Evolutionary conservation across 192 early-diverging fungal genomes (phyloP).

Genomic region (Hyaloraphidium curvatum): DNA sequence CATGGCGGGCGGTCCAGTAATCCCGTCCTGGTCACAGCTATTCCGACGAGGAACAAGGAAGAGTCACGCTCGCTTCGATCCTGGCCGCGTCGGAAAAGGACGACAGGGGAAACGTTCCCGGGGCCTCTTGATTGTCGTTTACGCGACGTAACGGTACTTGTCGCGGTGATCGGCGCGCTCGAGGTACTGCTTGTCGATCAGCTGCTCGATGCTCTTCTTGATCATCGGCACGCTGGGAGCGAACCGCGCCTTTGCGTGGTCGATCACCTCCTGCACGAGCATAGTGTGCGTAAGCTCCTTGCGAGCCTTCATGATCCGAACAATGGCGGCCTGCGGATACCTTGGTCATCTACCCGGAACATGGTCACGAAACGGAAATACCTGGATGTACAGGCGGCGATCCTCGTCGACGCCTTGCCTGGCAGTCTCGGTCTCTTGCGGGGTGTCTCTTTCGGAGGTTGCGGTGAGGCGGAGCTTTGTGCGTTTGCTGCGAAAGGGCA

Average conservation of each 20-base stretch:
- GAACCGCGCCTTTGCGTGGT: conserved; percentile 47
- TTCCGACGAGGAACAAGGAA: no score
- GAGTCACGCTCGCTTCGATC: no score
- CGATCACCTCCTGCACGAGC: conserved; percentile 56
- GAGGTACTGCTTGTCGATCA: conserved; percentile 72
- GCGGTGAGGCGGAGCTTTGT: conserved; percentile 59
- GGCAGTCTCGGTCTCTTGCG: conserved; percentile 35
- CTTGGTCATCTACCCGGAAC: no score
- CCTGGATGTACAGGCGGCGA: conserved; percentile 50
- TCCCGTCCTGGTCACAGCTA: no score
- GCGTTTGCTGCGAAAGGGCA: conserved; percentile 38
- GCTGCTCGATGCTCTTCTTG: conserved; percentile 66
- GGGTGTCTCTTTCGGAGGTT: conserved; percentile 33
- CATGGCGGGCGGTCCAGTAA: no score
- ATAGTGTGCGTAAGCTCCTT: conserved; percentile 39
- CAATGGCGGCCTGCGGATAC: conserved; percentile 47
- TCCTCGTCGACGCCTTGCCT: conserved; percentile 56
- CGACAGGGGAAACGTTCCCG: no score
- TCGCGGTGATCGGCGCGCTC: conserved; percentile 35
- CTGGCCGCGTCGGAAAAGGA: no score
- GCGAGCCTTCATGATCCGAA: conserved; percentile 69
- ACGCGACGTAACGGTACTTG: conserved; percentile 47
- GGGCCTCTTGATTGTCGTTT: conserved; percentile 11
- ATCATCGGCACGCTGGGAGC: conserved; percentile 47
- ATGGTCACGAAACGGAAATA: conserved; percentile 4